Evolutionary conservation across 441 rosid genomes (phyloP).

Genomic region (Macaranga tanarius): DNA sequence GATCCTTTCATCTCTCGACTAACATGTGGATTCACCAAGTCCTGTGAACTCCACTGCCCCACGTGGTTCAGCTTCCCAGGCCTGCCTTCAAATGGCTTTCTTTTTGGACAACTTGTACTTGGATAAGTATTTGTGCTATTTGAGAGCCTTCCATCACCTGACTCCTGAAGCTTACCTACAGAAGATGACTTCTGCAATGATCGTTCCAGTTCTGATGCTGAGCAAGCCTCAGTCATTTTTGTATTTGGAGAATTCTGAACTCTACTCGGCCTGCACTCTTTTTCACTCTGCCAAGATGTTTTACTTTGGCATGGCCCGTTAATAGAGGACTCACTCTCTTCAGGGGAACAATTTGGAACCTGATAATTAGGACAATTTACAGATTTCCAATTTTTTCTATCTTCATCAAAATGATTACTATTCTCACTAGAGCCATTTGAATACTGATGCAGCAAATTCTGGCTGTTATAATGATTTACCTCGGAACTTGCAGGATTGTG

Average conservation of each 20-base stretch:
- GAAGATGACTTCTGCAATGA: conserved; percentile 59
- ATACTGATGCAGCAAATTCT: conserved; percentile 24
- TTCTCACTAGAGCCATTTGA: conserved; percentile 40
- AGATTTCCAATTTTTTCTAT: conserved; percentile 90
- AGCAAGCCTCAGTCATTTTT: conserved; percentile 65
- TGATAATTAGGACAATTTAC: conserved; percentile 82
- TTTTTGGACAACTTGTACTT: conserved; percentile 6
- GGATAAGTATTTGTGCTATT: conserved; percentile 31
- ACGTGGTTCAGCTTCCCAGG: conserved; percentile 47
- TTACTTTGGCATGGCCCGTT: conserved; percentile 37
- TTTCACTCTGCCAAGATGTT: conserved; percentile 39
- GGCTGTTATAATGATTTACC: conserved; percentile 14
- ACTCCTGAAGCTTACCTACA: conserved; percentile 78
- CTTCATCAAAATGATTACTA: conserved; percentile 61
- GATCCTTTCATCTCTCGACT: conserved; percentile 85
- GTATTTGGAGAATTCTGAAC: conserved; percentile 48
- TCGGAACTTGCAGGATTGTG: conserved; percentile 52
- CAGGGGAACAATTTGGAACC: conserved; percentile 78
- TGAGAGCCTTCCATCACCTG: conserved; percentile 46
- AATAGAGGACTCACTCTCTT: conserved; percentile 61
- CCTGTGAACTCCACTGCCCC: conserved; percentile 86
- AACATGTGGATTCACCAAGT: conserved; percentile 58
- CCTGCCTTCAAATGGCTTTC: conserved; percentile 55
- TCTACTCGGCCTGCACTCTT: conserved; percentile 31
- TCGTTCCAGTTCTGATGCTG: conserved; percentile 6